Evolutionary conservation across 2,329 filamentous ascomycete genomes (phyloP), one percentile per base, ranked within the genome.

Genomic region (Fusarium mundagurra): DNA sequence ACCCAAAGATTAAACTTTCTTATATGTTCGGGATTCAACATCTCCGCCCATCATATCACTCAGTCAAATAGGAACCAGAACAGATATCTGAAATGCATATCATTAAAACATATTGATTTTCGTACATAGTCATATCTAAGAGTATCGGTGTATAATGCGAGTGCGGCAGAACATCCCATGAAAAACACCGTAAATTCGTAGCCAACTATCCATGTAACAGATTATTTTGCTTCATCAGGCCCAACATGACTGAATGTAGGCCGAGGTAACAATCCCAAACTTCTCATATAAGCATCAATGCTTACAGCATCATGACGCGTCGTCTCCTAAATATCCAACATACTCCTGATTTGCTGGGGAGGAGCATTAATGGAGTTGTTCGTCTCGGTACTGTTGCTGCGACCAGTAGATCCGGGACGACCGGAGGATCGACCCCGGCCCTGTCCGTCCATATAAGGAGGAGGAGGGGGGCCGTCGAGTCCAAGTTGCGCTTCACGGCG

Each of bases 301-400:
- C 29, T 31, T 22, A 34, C 11, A 38, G 14, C 33, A 16, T n/a
- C 45, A 24, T 16, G 16, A 33, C 18, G n/a, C 22, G 16, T 20
- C 29, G 17, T 16, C 24, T 34, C 17, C 62, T 80, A 90, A 20
- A 90, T 77, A 75, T 91, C 89, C 74, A 91, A 73, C 89, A 91
- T 91, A 77, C 89, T 90, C 75, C 82, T 84, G 11, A 90, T 81
- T 75, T 88, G 85, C 77, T 89, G 87, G n/a, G 88, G 87, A 61
- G 84, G 85, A n/a, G 79, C 83, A 12, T 79, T 82, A 18, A 86
- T 80, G 10, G 87, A 89, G 51, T 83, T 80, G n/a, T 81, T 82
- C 41, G 88, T 88, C 51, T 80, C 83, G 3, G 83, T 82, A 71
- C 87, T 89, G 47, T 83, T 80, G 60, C 85, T 86, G 51, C 87